These are phyloP conservation scores for Trichosporon ovoides DNA, from an alignment of 1,284 basidiomycete genomes.

Conservation along the genomic window DNA sequence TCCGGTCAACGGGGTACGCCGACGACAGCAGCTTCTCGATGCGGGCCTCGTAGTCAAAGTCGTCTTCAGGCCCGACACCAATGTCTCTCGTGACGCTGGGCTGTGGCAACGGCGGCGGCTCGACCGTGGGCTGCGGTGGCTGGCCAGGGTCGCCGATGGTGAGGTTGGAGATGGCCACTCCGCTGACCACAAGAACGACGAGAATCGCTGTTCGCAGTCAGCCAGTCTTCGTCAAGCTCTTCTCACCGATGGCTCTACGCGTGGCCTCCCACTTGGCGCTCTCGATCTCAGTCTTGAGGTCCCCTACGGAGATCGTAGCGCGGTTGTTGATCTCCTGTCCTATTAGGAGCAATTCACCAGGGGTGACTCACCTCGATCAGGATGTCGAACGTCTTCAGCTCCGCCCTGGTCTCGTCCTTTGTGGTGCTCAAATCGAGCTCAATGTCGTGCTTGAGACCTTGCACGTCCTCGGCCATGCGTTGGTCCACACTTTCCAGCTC, in stretches of 20 bases:
- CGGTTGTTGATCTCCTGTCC: constrained; percentile 76
- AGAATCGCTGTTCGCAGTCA: constrained; percentile 33
- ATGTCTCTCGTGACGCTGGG: constrained; percentile 31
- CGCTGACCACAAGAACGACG: constrained; percentile 21
- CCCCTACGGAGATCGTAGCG: constrained; percentile 75
- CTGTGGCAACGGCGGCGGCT: constrained; percentile 7
- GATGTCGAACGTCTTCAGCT: constrained; percentile 81
- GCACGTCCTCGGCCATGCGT: constrained; percentile 91
- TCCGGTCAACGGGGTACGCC: constrained; percentile 8
- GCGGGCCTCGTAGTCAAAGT: constrained; percentile 29
- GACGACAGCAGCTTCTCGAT: constrained; percentile 19
- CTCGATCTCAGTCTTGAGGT: constrained; percentile 79
- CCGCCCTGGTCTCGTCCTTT: constrained; percentile 86
- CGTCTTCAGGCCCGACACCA: constrained; percentile 38
- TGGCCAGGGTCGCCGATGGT: constrained; percentile 11
- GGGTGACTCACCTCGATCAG: constrained; percentile 67
- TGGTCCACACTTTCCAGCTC: constrained; percentile 83
- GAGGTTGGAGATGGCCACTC: constrained; percentile 17
- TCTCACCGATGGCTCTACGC: constrained; percentile 73
- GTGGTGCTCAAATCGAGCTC: constrained; percentile 94
- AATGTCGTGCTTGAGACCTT: constrained; percentile 66
- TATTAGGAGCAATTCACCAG: constrained; percentile 6
- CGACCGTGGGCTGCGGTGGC: constrained; percentile 7
- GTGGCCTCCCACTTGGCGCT: constrained; percentile 88
- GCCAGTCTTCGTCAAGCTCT: background rate